Evolutionary conservation across 106 monocot species (phyloP), one percentile per base, ranked within the genome.

Genomic region (Platanthera guangdongensis): DNA sequence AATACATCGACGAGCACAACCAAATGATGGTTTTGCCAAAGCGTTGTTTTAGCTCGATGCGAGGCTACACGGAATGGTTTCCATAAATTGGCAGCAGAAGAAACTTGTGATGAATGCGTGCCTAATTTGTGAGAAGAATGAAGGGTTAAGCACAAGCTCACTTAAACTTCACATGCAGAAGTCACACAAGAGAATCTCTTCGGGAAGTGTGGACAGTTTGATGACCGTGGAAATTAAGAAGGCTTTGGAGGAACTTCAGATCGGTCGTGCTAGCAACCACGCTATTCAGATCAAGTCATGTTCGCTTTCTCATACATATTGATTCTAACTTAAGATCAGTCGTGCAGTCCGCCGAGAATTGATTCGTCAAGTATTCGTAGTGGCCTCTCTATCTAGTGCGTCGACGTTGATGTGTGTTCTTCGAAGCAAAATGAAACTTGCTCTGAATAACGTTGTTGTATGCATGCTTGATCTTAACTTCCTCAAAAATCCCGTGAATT

Each of bases 121-220:
- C 77, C 91, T 89, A 1, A 84, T 97, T 21, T 97, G 97, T 50
- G 88, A 89, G 8, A 92, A 92, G 81, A 86, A 88, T 54, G 94
- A 84, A 0, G 97, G 97, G 3, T 73, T 97, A 11, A 97, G 94
- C 87, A 94, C 86, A 12, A 92, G 97, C 75, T 97, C 94, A 11
- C 78, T 94, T 9, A 97, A 97, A 75, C 86, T 97, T 18, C 97
- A 97, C 64, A 54, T 97, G 15, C 97, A 97, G 78, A 97, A 94
- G 74, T 83, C 86, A 0, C 97, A 94, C 64, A 84, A 68, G 70
- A 83, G 77, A 65, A 45, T 93, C 7, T 91, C 94, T 12, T 86
- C 85, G 3, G 97, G 97, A 8, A 94, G 91, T 21, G 87, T 97
- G 25, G 97, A 97, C 46, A 94, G 97, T 74, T 89, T 86, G 32